Percentiles rank a stretch among this genome's conserved stretches.
These are phyloP conservation scores for Conticribra guillardii DNA, from an alignment of 108 stramenopile species.

Conservation along the genomic window DNA sequence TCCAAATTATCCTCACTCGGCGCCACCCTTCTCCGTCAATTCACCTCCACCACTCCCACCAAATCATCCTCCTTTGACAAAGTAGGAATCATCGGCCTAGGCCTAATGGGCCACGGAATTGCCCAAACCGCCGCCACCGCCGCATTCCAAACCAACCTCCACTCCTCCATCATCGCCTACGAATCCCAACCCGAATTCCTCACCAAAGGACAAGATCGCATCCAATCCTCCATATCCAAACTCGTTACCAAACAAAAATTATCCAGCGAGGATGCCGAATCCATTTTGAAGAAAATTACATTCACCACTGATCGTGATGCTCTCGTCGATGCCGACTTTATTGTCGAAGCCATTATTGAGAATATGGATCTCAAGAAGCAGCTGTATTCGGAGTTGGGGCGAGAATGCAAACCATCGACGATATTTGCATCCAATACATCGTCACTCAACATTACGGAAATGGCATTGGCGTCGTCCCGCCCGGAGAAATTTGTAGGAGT, in stretches of 20 bases:
- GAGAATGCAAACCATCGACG: slow-evolving; percentile 76
- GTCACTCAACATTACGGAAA: slow-evolving; percentile 87
- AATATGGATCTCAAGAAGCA: slow-evolving; percentile 91
- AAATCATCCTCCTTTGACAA: slow-evolving; percentile 71
- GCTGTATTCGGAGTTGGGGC: slow-evolving; percentile 84
- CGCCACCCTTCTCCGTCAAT: neutral
- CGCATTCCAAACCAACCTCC: slow-evolving; percentile 78
- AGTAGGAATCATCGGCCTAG: slow-evolving; percentile 95
- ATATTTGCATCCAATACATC: slow-evolving; percentile 97
- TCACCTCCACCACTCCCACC: neutral
- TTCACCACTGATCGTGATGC: slow-evolving; percentile 86
- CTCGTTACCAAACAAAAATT: slow-evolving; percentile 87
- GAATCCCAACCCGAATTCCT: slow-evolving; percentile 80
- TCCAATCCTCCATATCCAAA: slow-evolving; percentile 71
- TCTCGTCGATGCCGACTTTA: slow-evolving; percentile 80
- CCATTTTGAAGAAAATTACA: slow-evolving; percentile 63
- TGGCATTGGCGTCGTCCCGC: slow-evolving; percentile 90
- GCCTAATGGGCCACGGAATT: slow-evolving; percentile 99
- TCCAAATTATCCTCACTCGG: slow-evolving; percentile 2
- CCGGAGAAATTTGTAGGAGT: slow-evolving; percentile 95
- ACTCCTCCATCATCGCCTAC: slow-evolving; percentile 83
- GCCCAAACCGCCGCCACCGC: slow-evolving; percentile 66
- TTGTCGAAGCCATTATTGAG: slow-evolving; percentile 97
- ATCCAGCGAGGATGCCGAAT: slow-evolving; percentile 59
- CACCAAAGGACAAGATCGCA: slow-evolving; percentile 72